Base-by-base conservation (phyloP, 495 filamentous ascomycete genomes). In the Penicillium paxilli region DNA sequence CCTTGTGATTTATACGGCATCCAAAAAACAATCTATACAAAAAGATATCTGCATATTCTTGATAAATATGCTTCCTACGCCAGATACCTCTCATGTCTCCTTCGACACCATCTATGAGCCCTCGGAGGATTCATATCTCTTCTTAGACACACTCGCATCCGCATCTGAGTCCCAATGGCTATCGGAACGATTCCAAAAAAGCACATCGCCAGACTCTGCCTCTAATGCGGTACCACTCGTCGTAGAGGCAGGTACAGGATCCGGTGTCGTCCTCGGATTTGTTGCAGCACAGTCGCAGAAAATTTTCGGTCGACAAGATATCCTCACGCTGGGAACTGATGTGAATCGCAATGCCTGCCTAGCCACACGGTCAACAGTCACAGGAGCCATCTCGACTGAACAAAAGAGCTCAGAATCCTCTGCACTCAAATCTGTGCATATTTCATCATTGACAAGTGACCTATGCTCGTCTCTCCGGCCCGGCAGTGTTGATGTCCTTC, bases 91-190 rank as follows among this genome's bases (percentile, higher is more conserved):
- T 19, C 94, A 98, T 73, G 87, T 97, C 51, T 82, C 88, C 51
- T 91, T 90, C 69, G 77, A 88, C 65, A 84, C 83, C 23, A 83
- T 97, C 60, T 98, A 98, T 72, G 90, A 96, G 65, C 94, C 94
- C 37, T 86, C 92, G 10, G 94, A 97, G 72, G 94, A 98, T 71
- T 95, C 91, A 16, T 98, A 87, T 67, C 83, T 98, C n/a, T 79
- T 98, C 28, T 81, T 98, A 22, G 94, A 98, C 75, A 94, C 91
- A 0, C 78, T 98, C 23, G 90, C 91, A n/a, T 86, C 86, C 4
- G 35, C 73, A 9, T 65, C 80, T 11, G 90, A 96, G 70, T 87
- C 81, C 5, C 53, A 77, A 28, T 98, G 92, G 68, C 85, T 97
- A 26, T 72, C 72, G 22, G 32, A 71, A 9, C 82, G 83, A 40